Evolutionary conservation across 1,284 basidiomycete genomes (phyloP).

Genomic region (Puccinia sorghi): DNA sequence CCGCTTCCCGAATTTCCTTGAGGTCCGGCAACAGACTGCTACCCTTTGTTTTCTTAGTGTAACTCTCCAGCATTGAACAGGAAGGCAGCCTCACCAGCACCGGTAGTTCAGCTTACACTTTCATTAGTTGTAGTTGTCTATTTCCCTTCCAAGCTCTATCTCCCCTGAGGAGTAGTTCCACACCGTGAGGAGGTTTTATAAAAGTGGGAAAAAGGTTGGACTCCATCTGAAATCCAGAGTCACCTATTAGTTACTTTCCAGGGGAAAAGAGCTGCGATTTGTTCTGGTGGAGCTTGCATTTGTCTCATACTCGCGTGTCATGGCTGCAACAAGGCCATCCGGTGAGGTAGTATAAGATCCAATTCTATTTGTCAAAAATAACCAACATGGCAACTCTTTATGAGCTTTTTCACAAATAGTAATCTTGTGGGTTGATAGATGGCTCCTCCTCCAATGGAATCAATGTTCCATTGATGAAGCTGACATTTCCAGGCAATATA

Average conservation of each 20-base stretch:
- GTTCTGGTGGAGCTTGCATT: neutral
- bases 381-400: neutral
- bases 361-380: slow-evolving; percentile 5
- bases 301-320: neutral
- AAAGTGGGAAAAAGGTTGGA: neutral
- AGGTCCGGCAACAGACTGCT: too few species aligned
- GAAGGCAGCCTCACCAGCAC: too few species aligned
- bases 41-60: too few species aligned
- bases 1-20: too few species aligned
- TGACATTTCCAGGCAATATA: too few species aligned
- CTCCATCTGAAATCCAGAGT: neutral
- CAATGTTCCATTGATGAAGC: slow-evolving; percentile 20
- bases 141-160: too few species aligned
- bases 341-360: slow-evolving; percentile 2
- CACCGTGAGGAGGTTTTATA: too few species aligned
- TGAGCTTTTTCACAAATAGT: neutral
- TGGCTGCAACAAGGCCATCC: slow-evolving; percentile 14
- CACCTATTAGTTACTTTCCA: neutral
- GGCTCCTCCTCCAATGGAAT: slow-evolving; percentile 24
- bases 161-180: too few species aligned
- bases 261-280: neutral
- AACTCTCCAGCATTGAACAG: too few species aligned
- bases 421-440: neutral
- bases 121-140: too few species aligned
- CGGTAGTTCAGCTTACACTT: too few species aligned